Conservation (phyloP, 2,329 filamentous ascomycete genomes). For the Diaporthe sp. region DNA sequence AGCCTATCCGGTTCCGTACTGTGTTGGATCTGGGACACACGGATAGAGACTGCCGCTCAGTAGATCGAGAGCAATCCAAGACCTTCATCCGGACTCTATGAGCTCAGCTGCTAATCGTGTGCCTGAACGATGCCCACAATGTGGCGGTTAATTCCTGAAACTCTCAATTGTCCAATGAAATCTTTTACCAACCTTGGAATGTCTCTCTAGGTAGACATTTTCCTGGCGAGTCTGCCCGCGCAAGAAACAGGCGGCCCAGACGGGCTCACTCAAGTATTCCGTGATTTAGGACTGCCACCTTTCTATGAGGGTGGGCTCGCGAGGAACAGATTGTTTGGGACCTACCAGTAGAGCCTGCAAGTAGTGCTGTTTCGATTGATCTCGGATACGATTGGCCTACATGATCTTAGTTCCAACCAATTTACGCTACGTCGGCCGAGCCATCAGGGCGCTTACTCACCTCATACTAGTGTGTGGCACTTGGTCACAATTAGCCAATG, state of each 20-base stretch:
- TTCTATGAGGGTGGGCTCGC: too few species aligned
- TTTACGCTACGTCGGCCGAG: background rate
- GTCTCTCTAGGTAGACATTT: too few species aligned
- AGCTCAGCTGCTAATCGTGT: background rate
- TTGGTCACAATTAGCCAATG: background rate
- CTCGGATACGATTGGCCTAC: background rate
- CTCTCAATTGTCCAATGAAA: background rate
- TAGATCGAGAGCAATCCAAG: background rate
- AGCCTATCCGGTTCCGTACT: constrained; percentile 53
- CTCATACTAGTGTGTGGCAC: background rate
- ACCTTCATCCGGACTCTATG: background rate
- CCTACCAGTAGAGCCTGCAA: background rate
- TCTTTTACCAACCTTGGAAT: too few species aligned
- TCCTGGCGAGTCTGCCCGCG: background rate
- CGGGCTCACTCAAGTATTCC: too few species aligned
- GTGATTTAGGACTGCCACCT: background rate
- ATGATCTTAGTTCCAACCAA: too few species aligned
- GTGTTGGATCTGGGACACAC: constrained; percentile 51
- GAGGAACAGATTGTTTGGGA: too few species aligned
- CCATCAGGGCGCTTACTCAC: background rate
- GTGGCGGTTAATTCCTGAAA: background rate
- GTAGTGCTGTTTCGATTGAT: background rate
- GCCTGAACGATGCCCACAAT: background rate
- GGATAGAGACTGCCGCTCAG: background rate
- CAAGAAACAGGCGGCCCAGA: background rate